Evolutionary conservation across 108 stramenopile genomes (phyloP).

Genomic region (Nitzschia sp.): DNA sequence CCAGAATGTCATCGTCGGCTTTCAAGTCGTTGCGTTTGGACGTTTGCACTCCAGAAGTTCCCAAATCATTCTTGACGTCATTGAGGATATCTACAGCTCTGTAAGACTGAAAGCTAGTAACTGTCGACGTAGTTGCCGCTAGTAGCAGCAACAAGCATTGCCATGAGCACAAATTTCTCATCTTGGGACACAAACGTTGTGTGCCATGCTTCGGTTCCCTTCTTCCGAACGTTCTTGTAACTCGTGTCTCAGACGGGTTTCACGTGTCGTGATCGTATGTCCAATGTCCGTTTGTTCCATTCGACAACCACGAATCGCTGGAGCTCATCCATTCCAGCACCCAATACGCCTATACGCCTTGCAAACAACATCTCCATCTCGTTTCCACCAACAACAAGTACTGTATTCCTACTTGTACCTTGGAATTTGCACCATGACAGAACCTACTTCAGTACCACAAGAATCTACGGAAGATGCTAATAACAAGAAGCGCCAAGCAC

Average conservation of each 20-base stretch:
- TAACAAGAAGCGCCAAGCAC: not conserved
- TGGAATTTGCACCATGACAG: conserved; percentile 5
- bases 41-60: not conserved
- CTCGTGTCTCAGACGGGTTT: too few relatives aligned
- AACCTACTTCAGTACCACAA: not conserved
- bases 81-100: conserved; percentile 13
- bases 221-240: too few relatives aligned
- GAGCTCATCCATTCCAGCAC: too few relatives aligned
- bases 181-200: not conserved
- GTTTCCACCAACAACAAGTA: too few relatives aligned
- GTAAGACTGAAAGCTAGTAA: conserved; percentile 3
- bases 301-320: too few relatives aligned
- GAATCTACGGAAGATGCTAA: not conserved
- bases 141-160: too few relatives aligned
- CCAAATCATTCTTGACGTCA: not conserved
- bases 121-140: not conserved
- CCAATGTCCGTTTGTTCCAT: too few relatives aligned
- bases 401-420: too few relatives aligned
- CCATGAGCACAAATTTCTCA: not conserved
- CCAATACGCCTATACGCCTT: too few relatives aligned
- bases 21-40: not conserved
- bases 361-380: not conserved
- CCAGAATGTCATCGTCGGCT: conserved; percentile 52
- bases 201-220: not conserved
- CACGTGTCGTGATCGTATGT: too few relatives aligned